Percentiles rank a stretch among this genome's conserved stretches.
Conservation (phyloP, 78 protist genomes). For the Dictyostelium firmibasis region DNA sequence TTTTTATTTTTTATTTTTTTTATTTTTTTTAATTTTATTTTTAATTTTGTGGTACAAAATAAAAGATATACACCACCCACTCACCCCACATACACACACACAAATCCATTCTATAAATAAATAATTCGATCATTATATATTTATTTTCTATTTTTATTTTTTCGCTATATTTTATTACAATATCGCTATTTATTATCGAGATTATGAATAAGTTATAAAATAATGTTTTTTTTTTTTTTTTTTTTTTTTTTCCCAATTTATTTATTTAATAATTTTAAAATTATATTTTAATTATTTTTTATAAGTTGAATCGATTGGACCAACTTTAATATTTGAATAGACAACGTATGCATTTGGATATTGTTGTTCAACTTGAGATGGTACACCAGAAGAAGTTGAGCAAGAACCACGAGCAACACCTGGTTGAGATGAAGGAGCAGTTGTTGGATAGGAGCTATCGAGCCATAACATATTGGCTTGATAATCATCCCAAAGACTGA, state of each 20-base stretch:
- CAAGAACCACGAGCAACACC: constrained; percentile 87
- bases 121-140: too few relatives aligned
- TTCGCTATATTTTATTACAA: too few relatives aligned
- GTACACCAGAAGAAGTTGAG: constrained; percentile 81
- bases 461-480: constrained; percentile 87
- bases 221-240: too few relatives aligned
- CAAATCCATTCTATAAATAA: too few relatives aligned
- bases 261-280: background rate
- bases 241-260: background rate
- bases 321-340: constrained; percentile 79
- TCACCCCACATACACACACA: too few relatives aligned
- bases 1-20: too few relatives aligned
- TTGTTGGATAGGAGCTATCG: constrained; percentile 75
- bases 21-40: too few relatives aligned
- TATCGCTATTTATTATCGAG: too few relatives aligned
- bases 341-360: constrained; percentile 79
- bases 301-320: constrained; percentile 72
- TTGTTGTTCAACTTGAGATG: constrained; percentile 65
- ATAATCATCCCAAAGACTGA: constrained; percentile 89
- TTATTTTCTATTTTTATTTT: too few relatives aligned
- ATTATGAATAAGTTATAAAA: too few relatives aligned
- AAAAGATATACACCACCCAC: too few relatives aligned
- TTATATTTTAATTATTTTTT: background rate
- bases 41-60: too few relatives aligned
- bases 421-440: background rate